These are phyloP conservation scores for Lodderomyces oxycetoniae DNA, from an alignment of 1,139 yeast genomes.

Conservation along the genomic window DNA sequence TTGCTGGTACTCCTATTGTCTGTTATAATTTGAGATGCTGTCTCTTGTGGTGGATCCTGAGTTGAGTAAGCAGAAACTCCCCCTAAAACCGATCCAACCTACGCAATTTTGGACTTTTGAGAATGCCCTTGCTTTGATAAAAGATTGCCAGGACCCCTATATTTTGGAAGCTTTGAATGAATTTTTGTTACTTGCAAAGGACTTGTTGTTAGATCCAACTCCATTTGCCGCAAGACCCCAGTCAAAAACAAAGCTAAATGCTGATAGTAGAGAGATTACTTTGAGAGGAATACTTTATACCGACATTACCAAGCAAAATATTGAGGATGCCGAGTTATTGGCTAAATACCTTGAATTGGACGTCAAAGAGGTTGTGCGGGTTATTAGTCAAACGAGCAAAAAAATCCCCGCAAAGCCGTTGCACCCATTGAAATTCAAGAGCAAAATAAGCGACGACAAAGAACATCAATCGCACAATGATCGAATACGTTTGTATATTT, in stretches of 20 bases:
- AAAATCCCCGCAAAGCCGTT: constrained; percentile 18
- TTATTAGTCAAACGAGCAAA: constrained; percentile 37
- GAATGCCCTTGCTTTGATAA: constrained; percentile 34
- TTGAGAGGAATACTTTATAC: constrained; percentile 39
- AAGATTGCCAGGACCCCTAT: constrained; percentile 29
- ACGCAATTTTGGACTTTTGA: constrained; percentile 43
- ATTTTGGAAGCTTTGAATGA: constrained; percentile 41
- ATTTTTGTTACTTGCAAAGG: constrained; percentile 36
- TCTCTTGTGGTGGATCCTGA: too few species aligned
- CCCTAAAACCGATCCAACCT: constrained; percentile 33
- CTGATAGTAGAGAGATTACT: constrained; percentile 25
- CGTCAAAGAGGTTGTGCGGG: constrained; percentile 40
- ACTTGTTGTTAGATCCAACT: constrained; percentile 27
- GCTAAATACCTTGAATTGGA: constrained; percentile 32
- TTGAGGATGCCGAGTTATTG: constrained; percentile 37
- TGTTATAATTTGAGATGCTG: too few species aligned
- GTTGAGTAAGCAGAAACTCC: too few species aligned
- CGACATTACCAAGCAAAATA: constrained; percentile 26
- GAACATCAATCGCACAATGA: constrained; percentile 28
- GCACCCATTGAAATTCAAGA: constrained; percentile 29
- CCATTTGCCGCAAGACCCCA: constrained; percentile 24
- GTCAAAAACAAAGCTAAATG: background rate
- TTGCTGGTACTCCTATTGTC: too few species aligned
- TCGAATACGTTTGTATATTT: constrained; percentile 27
- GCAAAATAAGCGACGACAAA: constrained; percentile 36